Evolutionary conservation across 2,329 filamentous ascomycete genomes (phyloP).

Genomic region (Penicillium sp.): DNA sequence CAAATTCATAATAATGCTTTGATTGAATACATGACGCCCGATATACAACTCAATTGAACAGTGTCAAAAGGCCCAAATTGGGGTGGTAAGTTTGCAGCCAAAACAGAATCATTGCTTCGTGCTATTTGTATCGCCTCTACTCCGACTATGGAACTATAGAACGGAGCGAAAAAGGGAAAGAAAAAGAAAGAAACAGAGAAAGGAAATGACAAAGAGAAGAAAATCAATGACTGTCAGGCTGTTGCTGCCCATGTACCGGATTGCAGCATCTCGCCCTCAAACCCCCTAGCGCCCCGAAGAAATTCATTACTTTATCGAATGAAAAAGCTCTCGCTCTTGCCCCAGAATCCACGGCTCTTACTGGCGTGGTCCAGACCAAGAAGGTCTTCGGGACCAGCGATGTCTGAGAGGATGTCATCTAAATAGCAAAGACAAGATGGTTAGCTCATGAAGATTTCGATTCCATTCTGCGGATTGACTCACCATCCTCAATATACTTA

Average conservation of each 20-base stretch:
- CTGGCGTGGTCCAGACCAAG: conserved; percentile 67
- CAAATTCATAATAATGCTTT: not conserved
- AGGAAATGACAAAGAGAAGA: not conserved
- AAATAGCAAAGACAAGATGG: conserved; percentile 1
- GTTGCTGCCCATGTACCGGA: conserved; percentile 22
- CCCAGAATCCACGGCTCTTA: conserved; percentile 60
- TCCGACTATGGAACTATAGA: conserved; percentile 9
- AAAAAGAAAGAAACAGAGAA: conserved; percentile 1
- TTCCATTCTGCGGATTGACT: conserved; percentile 33
- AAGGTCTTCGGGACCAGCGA: conserved; percentile 73
- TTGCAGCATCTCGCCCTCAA: conserved; percentile 20
- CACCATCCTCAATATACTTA: conserved; percentile 84
- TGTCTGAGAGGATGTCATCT: conserved; percentile 50
- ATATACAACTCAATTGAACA: not conserved
- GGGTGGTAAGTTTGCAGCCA: not conserved
- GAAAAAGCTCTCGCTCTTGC: conserved; percentile 62
- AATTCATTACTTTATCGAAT: conserved; percentile 51
- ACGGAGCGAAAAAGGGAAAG: not conserved
- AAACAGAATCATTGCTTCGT: conserved; percentile 5
- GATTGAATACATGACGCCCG: not conserved
- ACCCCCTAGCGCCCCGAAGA: conserved; percentile 19
- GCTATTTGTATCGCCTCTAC: conserved; percentile 16
- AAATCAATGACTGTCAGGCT: not conserved
- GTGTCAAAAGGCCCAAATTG: not conserved
- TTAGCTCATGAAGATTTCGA: not conserved